Evolutionary conservation across 129 eudicot genomes (phyloP).

Genomic region (Pulicaria dysenterica): DNA sequence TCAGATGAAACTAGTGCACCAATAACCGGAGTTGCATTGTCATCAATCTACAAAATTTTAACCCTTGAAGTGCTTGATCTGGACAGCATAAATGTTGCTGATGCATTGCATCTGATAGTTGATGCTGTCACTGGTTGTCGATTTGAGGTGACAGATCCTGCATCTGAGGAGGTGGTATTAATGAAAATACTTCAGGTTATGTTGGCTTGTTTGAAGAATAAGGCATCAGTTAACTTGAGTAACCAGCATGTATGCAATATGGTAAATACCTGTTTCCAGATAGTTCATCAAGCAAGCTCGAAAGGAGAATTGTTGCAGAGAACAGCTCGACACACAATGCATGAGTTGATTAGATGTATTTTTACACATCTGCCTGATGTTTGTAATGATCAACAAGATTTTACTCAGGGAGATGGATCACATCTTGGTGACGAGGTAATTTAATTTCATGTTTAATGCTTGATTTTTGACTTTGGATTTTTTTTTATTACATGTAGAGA

Average conservation of each 20-base stretch:
- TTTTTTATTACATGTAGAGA: slow-evolving; percentile 15
- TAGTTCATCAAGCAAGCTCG: slow-evolving; percentile 88
- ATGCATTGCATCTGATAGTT: slow-evolving; percentile 72
- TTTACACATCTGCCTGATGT: slow-evolving; percentile 74
- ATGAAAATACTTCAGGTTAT: slow-evolving; percentile 94
- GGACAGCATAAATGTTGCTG: slow-evolving; percentile 61
- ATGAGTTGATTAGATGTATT: slow-evolving; percentile 79
- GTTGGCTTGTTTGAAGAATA: slow-evolving; percentile 85
- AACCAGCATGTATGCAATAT: slow-evolving; percentile 95
- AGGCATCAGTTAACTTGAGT: slow-evolving; percentile 76
- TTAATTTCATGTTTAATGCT: neutral
- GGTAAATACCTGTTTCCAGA: slow-evolving; percentile 81
- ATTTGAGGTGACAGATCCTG: slow-evolving; percentile 94
- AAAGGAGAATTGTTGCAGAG: slow-evolving; percentile 89
- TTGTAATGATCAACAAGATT: slow-evolving; percentile 45
- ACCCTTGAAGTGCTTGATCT: slow-evolving; percentile 78
- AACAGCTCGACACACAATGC: slow-evolving; percentile 90
- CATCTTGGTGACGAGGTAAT: slow-evolving; percentile 38
- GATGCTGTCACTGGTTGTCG: slow-evolving; percentile 91
- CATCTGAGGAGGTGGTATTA: slow-evolving; percentile 90
- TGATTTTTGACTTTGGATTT: neutral
- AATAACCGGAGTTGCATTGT: slow-evolving; percentile 88
- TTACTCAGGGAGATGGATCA: slow-evolving; percentile 43
- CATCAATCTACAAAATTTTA: slow-evolving; percentile 79
- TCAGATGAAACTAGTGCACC: slow-evolving; percentile 98